phyloP scores from a whole-genome alignment of 1,284 basidiomycete genomes.

The Puccinia polysora region DNA sequence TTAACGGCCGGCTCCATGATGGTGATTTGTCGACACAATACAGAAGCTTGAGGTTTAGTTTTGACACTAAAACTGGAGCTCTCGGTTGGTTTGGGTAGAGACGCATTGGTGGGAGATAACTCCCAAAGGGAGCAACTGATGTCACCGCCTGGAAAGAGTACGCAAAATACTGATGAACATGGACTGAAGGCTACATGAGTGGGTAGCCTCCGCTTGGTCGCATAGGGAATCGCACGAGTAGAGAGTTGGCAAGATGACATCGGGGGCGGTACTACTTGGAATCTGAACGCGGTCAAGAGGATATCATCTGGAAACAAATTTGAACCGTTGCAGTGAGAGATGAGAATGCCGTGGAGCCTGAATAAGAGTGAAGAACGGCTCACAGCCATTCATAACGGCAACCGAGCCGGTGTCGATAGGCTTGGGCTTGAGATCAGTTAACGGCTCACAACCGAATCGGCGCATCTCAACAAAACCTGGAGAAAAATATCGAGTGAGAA shows the following conservation, averaged over 20 bases:
- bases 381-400: slow-evolving; percentile 85
- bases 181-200: slow-evolving; percentile 31
- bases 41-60: neutral
- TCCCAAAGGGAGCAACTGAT: slow-evolving; percentile 13
- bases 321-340: neutral
- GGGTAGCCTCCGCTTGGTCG: neutral
- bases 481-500: slow-evolving; percentile 55
- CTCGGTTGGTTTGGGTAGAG: slow-evolving; percentile 9
- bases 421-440: slow-evolving; percentile 61
- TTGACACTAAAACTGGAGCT: neutral
- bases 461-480: slow-evolving; percentile 61
- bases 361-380: slow-evolving; percentile 50
- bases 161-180: slow-evolving; percentile 11
- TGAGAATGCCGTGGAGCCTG: neutral
- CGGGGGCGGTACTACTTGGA: slow-evolving; percentile 89
- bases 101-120: neutral
- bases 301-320: slow-evolving; percentile 59
- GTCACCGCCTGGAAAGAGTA: slow-evolving; percentile 9
- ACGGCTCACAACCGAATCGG: slow-evolving; percentile 72
- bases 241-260: slow-evolving; percentile 73
- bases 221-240: slow-evolving; percentile 49
- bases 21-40: slow-evolving; percentile 22
- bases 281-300: slow-evolving; percentile 84
- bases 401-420: slow-evolving; percentile 78
- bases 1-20: neutral